Base-by-base conservation (phyloP, 169 alveolate genomes). In the Plasmodium knowlesi region DNA sequence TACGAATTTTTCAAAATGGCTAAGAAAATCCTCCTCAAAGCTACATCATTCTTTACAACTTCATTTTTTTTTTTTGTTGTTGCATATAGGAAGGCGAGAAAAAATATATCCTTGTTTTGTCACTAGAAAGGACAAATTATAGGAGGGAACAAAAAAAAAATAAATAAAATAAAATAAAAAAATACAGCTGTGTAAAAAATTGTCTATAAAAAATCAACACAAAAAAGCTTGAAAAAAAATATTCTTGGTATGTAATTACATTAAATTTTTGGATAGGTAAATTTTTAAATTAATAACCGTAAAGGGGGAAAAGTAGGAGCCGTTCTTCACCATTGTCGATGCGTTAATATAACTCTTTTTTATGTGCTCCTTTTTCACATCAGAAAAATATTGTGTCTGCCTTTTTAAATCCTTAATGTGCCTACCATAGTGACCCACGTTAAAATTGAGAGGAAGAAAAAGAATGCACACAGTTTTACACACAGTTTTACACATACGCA, bases 231-330 rank as follows among this genome's bases (percentile, higher is more conserved):
- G n/a, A 30, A 43, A 39, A 79, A 79, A 25, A 28, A 53, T 30
- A 16, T 37, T 53, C 78, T 54, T 81, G 39, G 32, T 37, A 81
- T 81, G 89, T 81, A 81, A 81, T 41, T 81, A 81, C 89, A 81
- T 43, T 81, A 43, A 81, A 37, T 81, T 28, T 53, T 3, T 43
- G 22, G 70, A n/a, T 53, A 10, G 19, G 6, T 22, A 43, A 22
- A 53, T 53, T 81, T 50, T 50, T 25, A 67, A 67, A 67, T 22
- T 67, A 25, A 53, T 28, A 3, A 25, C 22, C 32, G 53, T 50
- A 39, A 32, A 25, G 30, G 67, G 67, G 37, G 12, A 50, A 54
- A 25, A 81, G 67, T 28, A 28, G 1, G 30, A 46, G 30, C 53
- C 89, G 61, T 50, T 28, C 70, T n/a, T 46, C 16, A 61, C 32